Conservation (phyloP, 345 rosid species). For the Gynandropsis gynandra region DNA sequence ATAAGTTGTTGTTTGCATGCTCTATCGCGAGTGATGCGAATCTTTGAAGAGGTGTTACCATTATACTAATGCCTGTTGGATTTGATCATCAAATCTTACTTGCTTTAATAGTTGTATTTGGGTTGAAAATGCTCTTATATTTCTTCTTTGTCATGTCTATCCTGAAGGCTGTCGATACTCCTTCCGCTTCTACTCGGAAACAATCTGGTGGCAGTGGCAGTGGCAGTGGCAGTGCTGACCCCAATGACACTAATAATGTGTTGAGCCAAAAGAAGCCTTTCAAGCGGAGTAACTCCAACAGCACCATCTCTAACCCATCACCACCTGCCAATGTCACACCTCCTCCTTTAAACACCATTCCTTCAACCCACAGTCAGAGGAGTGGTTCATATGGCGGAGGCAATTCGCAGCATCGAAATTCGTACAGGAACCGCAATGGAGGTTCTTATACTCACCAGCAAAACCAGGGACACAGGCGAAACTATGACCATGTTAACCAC, state of each 20-base stretch:
- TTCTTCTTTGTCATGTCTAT: neutral
- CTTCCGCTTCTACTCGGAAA: conserved; percentile 6
- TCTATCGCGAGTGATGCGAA: no score
- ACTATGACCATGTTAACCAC: conserved; percentile 16
- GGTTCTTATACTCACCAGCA: conserved; percentile 18
- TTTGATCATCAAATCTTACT: no score
- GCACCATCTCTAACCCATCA: conserved; percentile 1
- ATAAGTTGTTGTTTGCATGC: no score
- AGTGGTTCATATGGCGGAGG: conserved; percentile 36
- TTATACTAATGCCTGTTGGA: no score
- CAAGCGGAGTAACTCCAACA: conserved; percentile 15
- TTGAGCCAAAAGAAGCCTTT: conserved; percentile 20
- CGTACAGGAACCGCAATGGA: conserved; percentile 47
- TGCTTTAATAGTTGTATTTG: no score
- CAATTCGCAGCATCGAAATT: conserved; percentile 42
- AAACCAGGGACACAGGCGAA: conserved; percentile 20
- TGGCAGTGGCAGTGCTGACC: neutral
- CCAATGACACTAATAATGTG: conserved; percentile 2
- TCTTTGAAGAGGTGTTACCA: no score
- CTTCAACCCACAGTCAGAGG: conserved; percentile 40
- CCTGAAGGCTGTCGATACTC: conserved; percentile 35
- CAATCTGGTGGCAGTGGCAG: neutral
- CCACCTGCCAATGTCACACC: neutral
- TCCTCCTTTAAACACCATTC: conserved; percentile 29
- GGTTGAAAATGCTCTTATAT: neutral